Evolutionary conservation across 2,329 filamentous ascomycete species (phyloP).

Genomic region (Colletotrichum liriopes): DNA sequence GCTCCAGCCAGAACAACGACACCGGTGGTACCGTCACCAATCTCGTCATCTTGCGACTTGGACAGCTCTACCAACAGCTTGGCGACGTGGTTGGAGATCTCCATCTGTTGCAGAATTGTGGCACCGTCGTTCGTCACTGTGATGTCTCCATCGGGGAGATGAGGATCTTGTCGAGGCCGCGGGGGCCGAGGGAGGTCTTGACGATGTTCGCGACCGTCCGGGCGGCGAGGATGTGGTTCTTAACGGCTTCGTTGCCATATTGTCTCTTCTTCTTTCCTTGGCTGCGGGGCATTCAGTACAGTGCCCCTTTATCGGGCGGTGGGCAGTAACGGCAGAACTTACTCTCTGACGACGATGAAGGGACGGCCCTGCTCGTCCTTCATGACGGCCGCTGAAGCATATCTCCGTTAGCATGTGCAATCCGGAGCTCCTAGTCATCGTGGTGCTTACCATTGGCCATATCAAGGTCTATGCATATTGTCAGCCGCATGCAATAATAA

Average conservation of each 20-base stretch:
- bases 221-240: constrained; percentile 97
- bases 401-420: constrained; percentile 42
- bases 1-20: constrained; percentile 97
- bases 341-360: constrained; percentile 99
- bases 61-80: constrained; percentile 97
- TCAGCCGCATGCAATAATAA: constrained; percentile 50
- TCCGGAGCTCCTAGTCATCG: constrained; percentile 40
- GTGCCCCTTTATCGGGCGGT: constrained; percentile 17
- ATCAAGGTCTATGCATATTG: constrained; percentile 77
- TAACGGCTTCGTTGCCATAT: constrained; percentile 96
- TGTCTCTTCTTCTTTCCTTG: constrained; percentile 98
- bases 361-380: constrained; percentile 98
- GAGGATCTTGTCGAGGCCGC: constrained; percentile 98
- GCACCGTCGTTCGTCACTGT: constrained; percentile 99
- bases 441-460: constrained; percentile 80
- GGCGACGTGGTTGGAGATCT: constrained; percentile 98
- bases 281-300: constrained; percentile 62
- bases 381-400: constrained; percentile 76
- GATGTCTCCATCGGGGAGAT: constrained; percentile 99
- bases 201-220: constrained; percentile 97
- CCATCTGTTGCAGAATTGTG: constrained; percentile 98
- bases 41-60: constrained; percentile 99
- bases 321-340: constrained; percentile 57
- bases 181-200: constrained; percentile 95
- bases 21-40: constrained; percentile 97